These are phyloP conservation scores for Amanita thiersii DNA, from an alignment of 768 basidiomycete species.

Conservation along the genomic window DNA sequence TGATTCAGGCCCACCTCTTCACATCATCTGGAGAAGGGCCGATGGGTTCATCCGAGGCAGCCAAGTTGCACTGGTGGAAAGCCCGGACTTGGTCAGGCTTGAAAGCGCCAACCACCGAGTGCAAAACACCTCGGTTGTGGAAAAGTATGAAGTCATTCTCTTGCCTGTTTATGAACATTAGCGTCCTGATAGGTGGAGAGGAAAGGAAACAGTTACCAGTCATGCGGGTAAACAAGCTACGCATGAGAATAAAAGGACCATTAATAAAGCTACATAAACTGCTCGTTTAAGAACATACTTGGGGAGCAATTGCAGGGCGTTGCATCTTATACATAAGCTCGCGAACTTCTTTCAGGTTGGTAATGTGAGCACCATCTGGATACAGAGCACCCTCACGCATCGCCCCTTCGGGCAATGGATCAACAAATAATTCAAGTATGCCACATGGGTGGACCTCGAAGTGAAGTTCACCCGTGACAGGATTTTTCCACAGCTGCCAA, in stretches of 20 bases:
- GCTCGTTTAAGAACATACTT: constrained; percentile 29
- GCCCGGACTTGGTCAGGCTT: constrained; percentile 56
- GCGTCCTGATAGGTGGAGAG: neutral
- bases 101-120: constrained; percentile 78
- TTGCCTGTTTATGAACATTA: constrained; percentile 18
- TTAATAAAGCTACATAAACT: neutral
- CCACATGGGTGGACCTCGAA: constrained; percentile 90
- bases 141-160: constrained; percentile 73
- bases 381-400: constrained; percentile 59
- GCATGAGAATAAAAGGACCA: neutral
- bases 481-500: constrained; percentile 83
- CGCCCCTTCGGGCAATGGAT: constrained; percentile 60
- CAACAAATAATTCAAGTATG: constrained; percentile 54
- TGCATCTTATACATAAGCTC: constrained; percentile 15
- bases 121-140: constrained; percentile 79
- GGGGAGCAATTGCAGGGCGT: constrained; percentile 68
- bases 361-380: constrained; percentile 26
- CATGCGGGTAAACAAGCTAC: constrained; percentile 80
- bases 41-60: constrained; percentile 61
- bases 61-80: constrained; percentile 87
- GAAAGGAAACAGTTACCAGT: constrained; percentile 45
- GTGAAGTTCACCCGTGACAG: constrained; percentile 72
- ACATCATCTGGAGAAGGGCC: constrained; percentile 68
- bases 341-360: constrained; percentile 14
- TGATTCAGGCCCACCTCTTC: constrained; percentile 43